Evolutionary conservation across 31 red algal genomes (phyloP).

Genomic region (Bonnemaisonia californica): DNA sequence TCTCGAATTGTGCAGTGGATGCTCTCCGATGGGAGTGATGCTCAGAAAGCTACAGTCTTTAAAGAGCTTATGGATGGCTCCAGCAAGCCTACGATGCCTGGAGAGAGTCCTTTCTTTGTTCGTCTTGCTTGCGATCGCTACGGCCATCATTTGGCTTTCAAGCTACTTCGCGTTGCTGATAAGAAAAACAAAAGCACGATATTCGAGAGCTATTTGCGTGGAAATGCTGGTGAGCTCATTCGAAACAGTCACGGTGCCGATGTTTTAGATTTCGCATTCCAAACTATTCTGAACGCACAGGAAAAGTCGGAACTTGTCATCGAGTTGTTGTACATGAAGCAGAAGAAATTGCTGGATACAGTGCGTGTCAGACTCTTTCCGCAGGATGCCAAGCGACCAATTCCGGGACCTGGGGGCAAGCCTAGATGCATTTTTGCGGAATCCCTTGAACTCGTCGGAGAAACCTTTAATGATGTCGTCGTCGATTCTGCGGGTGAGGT

Average conservation of each 20-base stretch:
- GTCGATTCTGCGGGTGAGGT: constrained; percentile 48
- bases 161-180: constrained; percentile 58
- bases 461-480: constrained; percentile 43
- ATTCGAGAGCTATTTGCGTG: constrained; percentile 55
- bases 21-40: constrained; percentile 55
- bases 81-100: constrained; percentile 8
- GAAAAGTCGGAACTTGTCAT: constrained; percentile 48
- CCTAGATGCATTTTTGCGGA: constrained; percentile 22
- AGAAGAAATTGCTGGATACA: constrained; percentile 50
- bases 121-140: constrained; percentile 66
- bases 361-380: constrained; percentile 23
- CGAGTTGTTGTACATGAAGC: constrained; percentile 63
- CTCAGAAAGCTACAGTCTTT: constrained; percentile 32
- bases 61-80: constrained; percentile 50
- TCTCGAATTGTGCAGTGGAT: constrained; percentile 88
- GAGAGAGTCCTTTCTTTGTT: constrained; percentile 42
- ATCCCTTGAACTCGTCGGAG: constrained; percentile 38
- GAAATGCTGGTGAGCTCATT: constrained; percentile 39
- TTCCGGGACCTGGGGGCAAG: not conserved
- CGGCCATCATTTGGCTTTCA: constrained; percentile 68
- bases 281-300: constrained; percentile 47
- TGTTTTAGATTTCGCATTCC: constrained; percentile 78
- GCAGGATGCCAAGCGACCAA: not conserved
- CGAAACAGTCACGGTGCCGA: constrained; percentile 63
- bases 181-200: constrained; percentile 41